Evolutionary conservation across 2,329 filamentous ascomycete species (phyloP), one percentile per base, ranked within the genome.

Genomic region (Cyclaneusma minus): DNA sequence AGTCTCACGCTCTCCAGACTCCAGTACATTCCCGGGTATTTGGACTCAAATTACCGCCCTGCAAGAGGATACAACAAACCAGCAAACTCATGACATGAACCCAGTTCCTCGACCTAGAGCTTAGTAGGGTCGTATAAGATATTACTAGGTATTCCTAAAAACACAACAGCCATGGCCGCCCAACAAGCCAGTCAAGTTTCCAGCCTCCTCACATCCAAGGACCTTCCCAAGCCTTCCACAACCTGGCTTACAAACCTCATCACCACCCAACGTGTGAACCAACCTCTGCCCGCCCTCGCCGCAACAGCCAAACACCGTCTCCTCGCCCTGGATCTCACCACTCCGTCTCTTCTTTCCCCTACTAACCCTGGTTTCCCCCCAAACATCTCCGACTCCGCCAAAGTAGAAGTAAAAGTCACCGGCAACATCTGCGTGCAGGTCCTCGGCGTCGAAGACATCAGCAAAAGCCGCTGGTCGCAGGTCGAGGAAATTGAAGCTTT

Each of bases 241-340:
- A 14, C 16, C 14, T 27, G 14, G 14, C 10, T 33, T 6, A 16
- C n/a, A 30, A 54, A 53, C 29, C 70, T 87, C 45, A 47, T 78
- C 31, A 51, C 64, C 7, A 57, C 62, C 10, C 29, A 30, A 11
- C 28, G 44, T 13, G 20, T 25, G 20, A 28, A 60, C 10, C 71
- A 68, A 2, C 74, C 80, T 1, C 51, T 84, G 2, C 66, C 71
- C 15, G 76, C 78, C 4, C 62, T 92, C 12, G 60, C 79, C 29
- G 80, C 83, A 34, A 89, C 84, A 3, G 79, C 79, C 19, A 71
- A 79, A 37, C 77, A 84, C 39, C 82, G 83, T 28, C 59, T 95
- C 7, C 66, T 94, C 4, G 67, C 75, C 16, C 68, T 75, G 19
- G 81, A 94, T 53, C 67, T 95, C 35, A 75, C 76, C 2, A 54